phyloP scores from a whole-genome alignment of 176 grass and related monocot species.

The Cenchrus americanus region DNA sequence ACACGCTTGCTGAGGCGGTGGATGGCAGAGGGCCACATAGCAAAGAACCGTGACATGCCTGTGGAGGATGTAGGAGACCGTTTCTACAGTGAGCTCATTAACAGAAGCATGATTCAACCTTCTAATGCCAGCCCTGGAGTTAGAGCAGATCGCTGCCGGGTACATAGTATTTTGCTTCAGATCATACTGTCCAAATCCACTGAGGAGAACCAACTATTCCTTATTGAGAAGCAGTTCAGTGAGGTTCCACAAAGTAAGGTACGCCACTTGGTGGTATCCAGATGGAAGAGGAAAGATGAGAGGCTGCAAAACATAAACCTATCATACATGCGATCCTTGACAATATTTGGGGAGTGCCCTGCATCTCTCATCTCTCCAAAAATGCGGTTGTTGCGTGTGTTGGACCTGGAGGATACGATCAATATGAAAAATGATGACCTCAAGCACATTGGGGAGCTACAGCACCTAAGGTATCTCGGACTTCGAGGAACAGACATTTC shows the following conservation, averaged over 20 bases:
- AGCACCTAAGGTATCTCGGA: constrained; percentile 39
- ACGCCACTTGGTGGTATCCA: constrained; percentile 45
- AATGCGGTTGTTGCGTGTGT: constrained; percentile 35
- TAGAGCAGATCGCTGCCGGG: constrained; percentile 27
- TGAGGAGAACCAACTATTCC: constrained; percentile 52
- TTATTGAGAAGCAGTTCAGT: constrained; percentile 17
- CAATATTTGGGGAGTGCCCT: constrained; percentile 29
- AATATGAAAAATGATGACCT: constrained; percentile 33
- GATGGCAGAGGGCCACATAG: constrained; percentile 58
- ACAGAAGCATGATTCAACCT: constrained; percentile 51
- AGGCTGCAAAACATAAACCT: constrained; percentile 15
- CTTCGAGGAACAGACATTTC: constrained; percentile 7
- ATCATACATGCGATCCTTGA: constrained; percentile 41
- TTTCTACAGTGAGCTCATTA: constrained; percentile 54
- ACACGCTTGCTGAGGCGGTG: constrained; percentile 44
- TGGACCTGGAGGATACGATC: constrained; percentile 43
- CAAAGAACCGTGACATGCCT: constrained; percentile 29
- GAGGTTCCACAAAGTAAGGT: constrained; percentile 40
- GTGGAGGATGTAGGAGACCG: constrained; percentile 25
- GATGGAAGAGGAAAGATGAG: constrained; percentile 25
- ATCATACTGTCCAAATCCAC: constrained; percentile 47
- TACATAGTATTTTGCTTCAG: constrained; percentile 49
- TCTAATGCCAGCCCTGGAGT: neutral
- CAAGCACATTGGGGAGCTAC: constrained; percentile 35
- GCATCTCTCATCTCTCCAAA: constrained; percentile 10